These are phyloP conservation scores for Aspergillus candidus DNA, from an alignment of 2,329 filamentous ascomycete species.

Conservation along the genomic window DNA sequence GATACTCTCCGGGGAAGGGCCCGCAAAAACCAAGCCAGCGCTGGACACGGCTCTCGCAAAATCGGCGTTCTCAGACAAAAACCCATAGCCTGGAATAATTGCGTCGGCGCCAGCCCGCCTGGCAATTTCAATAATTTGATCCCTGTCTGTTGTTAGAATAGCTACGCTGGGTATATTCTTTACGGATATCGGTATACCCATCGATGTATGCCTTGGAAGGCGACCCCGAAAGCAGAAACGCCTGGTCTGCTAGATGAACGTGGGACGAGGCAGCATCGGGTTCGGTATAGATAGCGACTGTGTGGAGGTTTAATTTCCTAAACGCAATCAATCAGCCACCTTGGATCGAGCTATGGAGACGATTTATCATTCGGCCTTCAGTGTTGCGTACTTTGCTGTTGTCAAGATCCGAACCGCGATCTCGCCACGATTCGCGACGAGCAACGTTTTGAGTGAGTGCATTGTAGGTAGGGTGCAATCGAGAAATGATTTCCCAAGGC, in stretches of 20 bases:
- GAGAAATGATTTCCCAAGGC: neutral
- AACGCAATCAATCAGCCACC: constrained; percentile 1
- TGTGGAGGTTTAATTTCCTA: constrained; percentile 43
- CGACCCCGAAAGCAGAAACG: constrained; percentile 45
- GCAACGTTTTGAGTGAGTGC: constrained; percentile 44
- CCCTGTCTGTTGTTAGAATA: constrained; percentile 9
- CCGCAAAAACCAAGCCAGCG: constrained; percentile 55
- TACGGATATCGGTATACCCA: constrained; percentile 18
- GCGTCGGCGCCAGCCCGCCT: constrained; percentile 47
- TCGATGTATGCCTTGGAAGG: constrained; percentile 48
- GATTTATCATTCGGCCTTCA: too few species aligned
- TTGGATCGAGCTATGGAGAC: neutral
- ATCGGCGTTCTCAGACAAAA: constrained; percentile 57
- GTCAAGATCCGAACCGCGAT: constrained; percentile 51
- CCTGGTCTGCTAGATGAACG: constrained; percentile 49
- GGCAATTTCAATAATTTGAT: constrained; percentile 47
- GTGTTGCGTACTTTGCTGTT: constrained; percentile 38
- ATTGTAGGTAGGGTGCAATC: constrained; percentile 13
- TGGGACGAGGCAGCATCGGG: constrained; percentile 52
- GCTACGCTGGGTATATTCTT: neutral
- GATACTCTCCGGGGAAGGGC: constrained; percentile 51
- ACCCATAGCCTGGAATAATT: constrained; percentile 63
- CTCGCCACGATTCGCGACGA: constrained; percentile 57
- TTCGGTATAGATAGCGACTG: constrained; percentile 54
- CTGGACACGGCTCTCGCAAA: constrained; percentile 51